phyloP scores from a whole-genome alignment of 139 green algal genomes.

The Closterium sp. region DNA sequence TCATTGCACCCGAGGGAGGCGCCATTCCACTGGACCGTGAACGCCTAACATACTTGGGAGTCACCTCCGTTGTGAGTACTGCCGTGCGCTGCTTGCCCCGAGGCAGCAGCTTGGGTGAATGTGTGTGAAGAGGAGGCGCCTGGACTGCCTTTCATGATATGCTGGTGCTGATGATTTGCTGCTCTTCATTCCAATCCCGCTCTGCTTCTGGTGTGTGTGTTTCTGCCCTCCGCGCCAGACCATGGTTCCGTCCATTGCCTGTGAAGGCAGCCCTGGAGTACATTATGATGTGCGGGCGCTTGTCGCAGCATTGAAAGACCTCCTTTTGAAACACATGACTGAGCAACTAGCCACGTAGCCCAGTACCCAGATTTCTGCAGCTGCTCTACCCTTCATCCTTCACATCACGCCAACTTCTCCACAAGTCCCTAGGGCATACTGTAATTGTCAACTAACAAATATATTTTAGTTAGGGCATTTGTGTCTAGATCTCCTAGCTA shows the following conservation, averaged over 20 bases:
- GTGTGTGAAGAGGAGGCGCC: too few species aligned
- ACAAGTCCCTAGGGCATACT: too few species aligned
- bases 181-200: neutral
- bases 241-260: neutral
- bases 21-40: constrained; percentile 27
- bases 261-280: neutral
- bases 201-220: neutral
- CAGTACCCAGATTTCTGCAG: neutral
- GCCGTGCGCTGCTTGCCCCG: neutral
- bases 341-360: neutral
- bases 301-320: neutral
- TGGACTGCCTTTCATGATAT: neutral
- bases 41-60: constrained; percentile 12
- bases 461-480: too few species aligned
- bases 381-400: neutral
- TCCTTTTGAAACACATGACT: neutral
- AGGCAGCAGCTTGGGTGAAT: neutral
- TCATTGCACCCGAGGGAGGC: constrained; percentile 33
- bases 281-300: neutral
- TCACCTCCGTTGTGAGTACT: constrained; percentile 25
- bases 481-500: too few species aligned
- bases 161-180: neutral
- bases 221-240: neutral
- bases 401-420: too few species aligned
- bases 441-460: too few species aligned